A percentile compares a stretch with the other conserved stretches of the same genome.
phyloP scores from a whole-genome alignment of 2,329 filamentous ascomycete genomes.

The Aspergillus sclerotialis region DNA sequence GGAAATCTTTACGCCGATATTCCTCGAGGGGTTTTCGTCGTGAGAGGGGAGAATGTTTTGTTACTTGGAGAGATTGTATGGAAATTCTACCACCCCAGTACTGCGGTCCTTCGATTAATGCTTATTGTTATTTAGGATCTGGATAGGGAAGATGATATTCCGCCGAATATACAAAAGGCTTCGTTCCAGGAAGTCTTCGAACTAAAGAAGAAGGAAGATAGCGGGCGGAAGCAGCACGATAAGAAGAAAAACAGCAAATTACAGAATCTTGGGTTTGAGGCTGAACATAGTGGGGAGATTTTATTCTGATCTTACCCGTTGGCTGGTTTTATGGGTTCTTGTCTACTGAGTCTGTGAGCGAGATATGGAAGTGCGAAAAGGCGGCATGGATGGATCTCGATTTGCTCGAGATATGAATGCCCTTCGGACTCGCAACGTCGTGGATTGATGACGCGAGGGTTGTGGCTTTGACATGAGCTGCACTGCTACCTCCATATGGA shows the following conservation, averaged over 20 bases:
- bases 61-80: slow-evolving; percentile 79
- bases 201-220: slow-evolving; percentile 65
- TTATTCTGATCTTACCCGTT: slow-evolving; percentile 49
- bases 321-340: background rate
- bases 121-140: slow-evolving; percentile 56
- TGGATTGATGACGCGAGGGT: too few relatives aligned
- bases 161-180: slow-evolving; percentile 59
- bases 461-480: background rate
- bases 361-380: background rate
- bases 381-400: background rate
- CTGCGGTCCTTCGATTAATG: background rate
- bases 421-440: too few relatives aligned
- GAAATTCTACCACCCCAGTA: background rate
- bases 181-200: slow-evolving; percentile 63
- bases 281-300: slow-evolving; percentile 71
- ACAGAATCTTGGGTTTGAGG: slow-evolving; percentile 75
- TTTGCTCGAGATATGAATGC: background rate
- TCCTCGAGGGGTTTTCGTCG: slow-evolving; percentile 77
- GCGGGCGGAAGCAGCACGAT: slow-evolving; percentile 62
- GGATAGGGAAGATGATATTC: slow-evolving; percentile 86
- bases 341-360: background rate
- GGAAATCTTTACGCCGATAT: slow-evolving; percentile 74
- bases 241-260: slow-evolving; percentile 66
- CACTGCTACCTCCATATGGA: too few relatives aligned
- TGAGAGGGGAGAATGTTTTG: slow-evolving; percentile 94